Evolutionary conservation across 805 yeast species (phyloP), one percentile per base, ranked within the genome.

Genomic region (Metschnikowia dekortorum): DNA sequence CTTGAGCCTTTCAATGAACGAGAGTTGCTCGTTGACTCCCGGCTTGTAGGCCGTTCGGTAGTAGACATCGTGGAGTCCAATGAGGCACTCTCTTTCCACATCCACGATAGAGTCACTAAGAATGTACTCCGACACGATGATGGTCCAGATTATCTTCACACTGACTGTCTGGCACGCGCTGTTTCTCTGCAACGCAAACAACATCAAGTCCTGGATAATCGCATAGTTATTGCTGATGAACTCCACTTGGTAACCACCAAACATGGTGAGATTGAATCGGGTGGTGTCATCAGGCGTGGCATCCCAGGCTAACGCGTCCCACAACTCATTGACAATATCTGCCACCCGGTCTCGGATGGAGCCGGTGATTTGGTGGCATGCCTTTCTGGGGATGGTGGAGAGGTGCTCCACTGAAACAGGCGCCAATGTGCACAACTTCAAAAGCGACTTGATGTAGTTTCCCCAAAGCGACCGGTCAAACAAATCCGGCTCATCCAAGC

Each of bases 241-340:
- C 58, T 79, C 82, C 33, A 78, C 81, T 65, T 89, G 96, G 58
- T 76, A 82, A 0, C 91, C 90, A 38, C 91, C 87, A 54, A 83
- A 79, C 56, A 73, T 73, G 39, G 71, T 73, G 41, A 88, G 62
- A 46, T 83, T 84, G 67, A 85, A 88, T 53, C 88, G 68, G 3
- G 61, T 66, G 30, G 69, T 61, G 55, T 82, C 86, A 31, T 79
- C 83, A 16, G 75, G 74, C 26, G 77, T 65, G 2, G 83, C 76
- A 10, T 79, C 80, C 81, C 83, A 77, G 16, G 89, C 94, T 46
- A 89, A 71, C 10, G 78, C 69, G 53, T 83, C 84, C 97, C 97
- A 89, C n/a, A 81, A 75, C 47, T 74, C 77, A 49, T 75, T 72
- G 10, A 89, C 57, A 40, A 87, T 65, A 11, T 54, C 56, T 0